Evolutionary conservation across 2,329 filamentous ascomycete species (phyloP).

Genomic region (Zymoseptoria crescenta): DNA sequence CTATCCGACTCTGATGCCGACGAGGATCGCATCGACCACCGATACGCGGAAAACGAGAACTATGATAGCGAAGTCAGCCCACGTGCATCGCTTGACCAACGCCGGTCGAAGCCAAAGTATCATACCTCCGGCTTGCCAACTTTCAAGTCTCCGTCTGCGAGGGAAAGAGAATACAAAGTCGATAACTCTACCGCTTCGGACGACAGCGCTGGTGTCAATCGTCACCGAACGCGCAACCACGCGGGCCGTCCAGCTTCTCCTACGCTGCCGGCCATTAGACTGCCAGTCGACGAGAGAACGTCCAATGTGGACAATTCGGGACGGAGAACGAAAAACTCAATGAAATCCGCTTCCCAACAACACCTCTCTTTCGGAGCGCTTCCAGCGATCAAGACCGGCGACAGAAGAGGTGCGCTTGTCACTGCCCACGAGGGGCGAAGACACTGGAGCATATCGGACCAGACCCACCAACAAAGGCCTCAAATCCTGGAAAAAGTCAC

Average conservation of each 20-base stretch:
- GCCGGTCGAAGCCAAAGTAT: slow-evolving; percentile 34
- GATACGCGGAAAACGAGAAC: slow-evolving; percentile 9
- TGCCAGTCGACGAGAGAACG: slow-evolving; percentile 32
- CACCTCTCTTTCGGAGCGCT: slow-evolving; percentile 22
- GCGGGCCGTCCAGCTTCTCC: slow-evolving; percentile 33
- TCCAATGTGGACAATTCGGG: slow-evolving; percentile 12
- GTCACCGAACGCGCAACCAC: slow-evolving; percentile 34
- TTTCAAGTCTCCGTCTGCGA: slow-evolving; percentile 42
- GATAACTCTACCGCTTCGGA: slow-evolving; percentile 8
- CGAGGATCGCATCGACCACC: slow-evolving; percentile 22
- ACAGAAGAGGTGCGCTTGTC: not conserved
- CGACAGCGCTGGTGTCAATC: slow-evolving; percentile 35
- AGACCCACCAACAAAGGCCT: slow-evolving; percentile 27
- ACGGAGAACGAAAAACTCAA: slow-evolving; percentile 19
- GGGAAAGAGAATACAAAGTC: slow-evolving; percentile 17
- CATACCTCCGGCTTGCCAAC: slow-evolving; percentile 42
- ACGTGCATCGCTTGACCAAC: slow-evolving; percentile 27
- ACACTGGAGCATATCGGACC: slow-evolving; percentile 53
- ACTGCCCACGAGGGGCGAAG: slow-evolving; percentile 27
- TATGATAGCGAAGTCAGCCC: slow-evolving; percentile 31
- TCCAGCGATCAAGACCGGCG: not conserved
- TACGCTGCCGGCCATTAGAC: slow-evolving; percentile 45
- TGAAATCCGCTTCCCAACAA: slow-evolving; percentile 25
- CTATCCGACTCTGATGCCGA: slow-evolving; percentile 44
- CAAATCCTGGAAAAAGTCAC: slow-evolving; percentile 42